A percentile compares a stretch with the other conserved stretches of the same genome.
Evolutionary conservation across 1,139 yeast species (phyloP).

Genomic region (Kodamaea ohmeri): DNA sequence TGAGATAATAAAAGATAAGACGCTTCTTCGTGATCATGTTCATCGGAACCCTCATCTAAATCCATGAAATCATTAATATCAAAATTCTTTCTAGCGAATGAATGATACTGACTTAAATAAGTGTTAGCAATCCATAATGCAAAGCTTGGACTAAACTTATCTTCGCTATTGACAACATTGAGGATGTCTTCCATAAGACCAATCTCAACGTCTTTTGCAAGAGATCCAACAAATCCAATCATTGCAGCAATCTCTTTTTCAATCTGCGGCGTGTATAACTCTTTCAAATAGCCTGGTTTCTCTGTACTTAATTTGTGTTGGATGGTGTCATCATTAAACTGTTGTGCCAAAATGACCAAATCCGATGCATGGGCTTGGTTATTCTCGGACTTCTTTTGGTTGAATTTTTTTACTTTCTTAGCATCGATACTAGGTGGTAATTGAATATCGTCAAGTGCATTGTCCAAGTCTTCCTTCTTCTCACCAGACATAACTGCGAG

Average conservation of each 20-base stretch:
- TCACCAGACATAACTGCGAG: conserved; percentile 10
- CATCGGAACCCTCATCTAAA: conserved; percentile 18
- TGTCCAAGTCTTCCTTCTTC: conserved; percentile 1
- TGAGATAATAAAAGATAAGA: conserved; percentile 24
- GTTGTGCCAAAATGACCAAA: conserved; percentile 20
- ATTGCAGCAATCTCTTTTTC: conserved; percentile 12
- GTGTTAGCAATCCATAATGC: conserved; percentile 34
- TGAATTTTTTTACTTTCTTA: conserved; percentile 22
- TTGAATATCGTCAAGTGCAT: conserved; percentile 35
- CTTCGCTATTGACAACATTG: conserved; percentile 6
- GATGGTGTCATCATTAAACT: conserved; percentile 11
- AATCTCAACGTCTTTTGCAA: conserved; percentile 9
- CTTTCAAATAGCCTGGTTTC: conserved; percentile 10
- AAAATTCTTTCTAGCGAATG: conserved; percentile 1
- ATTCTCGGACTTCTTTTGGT: conserved; percentile 4
- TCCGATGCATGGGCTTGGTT: conserved; percentile 18
- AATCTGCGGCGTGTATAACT: conserved; percentile 10
- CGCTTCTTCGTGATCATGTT: conserved; percentile 17
- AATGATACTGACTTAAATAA: conserved; percentile 13
- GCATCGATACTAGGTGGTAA: conserved; percentile 43
- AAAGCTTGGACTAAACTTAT: conserved; percentile 13
- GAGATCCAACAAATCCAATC: conserved; percentile 10
- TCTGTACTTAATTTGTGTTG: conserved; percentile 4
- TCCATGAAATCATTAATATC: conserved; percentile 25
- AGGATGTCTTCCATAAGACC: conserved; percentile 13